phyloP scores from a whole-genome alignment of 2,329 filamentous ascomycete species.

The Microcyclosporella mali region DNA sequence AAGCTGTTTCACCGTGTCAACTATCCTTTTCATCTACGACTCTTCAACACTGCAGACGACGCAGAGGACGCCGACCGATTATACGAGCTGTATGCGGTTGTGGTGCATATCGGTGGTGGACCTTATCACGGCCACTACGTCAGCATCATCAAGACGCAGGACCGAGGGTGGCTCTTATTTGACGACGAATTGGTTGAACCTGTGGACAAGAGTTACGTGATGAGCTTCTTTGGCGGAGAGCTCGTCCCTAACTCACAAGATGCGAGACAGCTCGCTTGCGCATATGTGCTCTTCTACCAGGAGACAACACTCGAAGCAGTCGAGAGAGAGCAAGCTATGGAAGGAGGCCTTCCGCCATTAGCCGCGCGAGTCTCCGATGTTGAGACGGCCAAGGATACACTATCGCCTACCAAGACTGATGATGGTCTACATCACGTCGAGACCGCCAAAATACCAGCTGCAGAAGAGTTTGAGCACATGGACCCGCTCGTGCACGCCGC shows the following conservation, averaged over 20 bases:
- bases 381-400: constrained; percentile 21
- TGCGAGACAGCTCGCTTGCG: constrained; percentile 69
- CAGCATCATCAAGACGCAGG: constrained; percentile 93
- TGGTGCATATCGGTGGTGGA: constrained; percentile 93
- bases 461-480: constrained; percentile 47
- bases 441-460: constrained; percentile 36
- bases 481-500: constrained; percentile 65
- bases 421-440: constrained; percentile 41
- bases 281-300: constrained; percentile 96
- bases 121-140: constrained; percentile 98
- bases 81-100: constrained; percentile 94
- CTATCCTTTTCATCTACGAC: constrained; percentile 90
- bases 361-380: constrained; percentile 33
- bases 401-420: constrained; percentile 35
- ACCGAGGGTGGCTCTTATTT: constrained; percentile 91
- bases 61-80: constrained; percentile 87
- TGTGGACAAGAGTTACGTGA: constrained; percentile 91
- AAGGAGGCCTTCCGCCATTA: constrained; percentile 51
- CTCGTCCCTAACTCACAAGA: constrained; percentile 35
- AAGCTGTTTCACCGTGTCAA: constrained; percentile 96
- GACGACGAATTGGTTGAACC: constrained; percentile 99
- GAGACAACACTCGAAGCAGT: constrained; percentile 69
- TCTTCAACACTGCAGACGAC: constrained; percentile 97
- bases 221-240: constrained; percentile 94
- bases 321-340: constrained; percentile 73